A percentile compares a stretch with the other conserved stretches of the same genome.
These are phyloP conservation scores for Phialocephala sp. DNA, from an alignment of 2,329 filamentous ascomycete genomes.

Conservation along the genomic window DNA sequence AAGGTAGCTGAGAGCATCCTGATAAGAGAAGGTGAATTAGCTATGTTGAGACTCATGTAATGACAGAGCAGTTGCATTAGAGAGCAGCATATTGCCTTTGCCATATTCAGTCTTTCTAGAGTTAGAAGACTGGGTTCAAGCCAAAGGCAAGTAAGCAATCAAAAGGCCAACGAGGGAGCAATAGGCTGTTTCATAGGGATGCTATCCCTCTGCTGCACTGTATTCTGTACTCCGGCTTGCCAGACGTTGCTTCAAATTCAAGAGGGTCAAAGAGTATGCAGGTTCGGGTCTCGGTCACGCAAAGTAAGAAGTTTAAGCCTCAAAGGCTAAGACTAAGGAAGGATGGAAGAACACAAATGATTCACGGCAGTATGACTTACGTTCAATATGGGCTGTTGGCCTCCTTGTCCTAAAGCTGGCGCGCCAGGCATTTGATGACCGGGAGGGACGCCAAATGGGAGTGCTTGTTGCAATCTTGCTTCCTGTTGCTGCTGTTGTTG, in stretches of 20 bases:
- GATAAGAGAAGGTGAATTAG: slow-evolving; percentile 9
- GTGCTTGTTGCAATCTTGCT: slow-evolving; percentile 63
- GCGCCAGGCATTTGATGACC: slow-evolving; percentile 42
- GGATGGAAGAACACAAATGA: slow-evolving; percentile 2
- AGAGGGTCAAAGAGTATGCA: not conserved
- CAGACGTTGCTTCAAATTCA: not conserved
- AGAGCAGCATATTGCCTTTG: slow-evolving; percentile 25
- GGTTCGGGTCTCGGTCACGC: not conserved
- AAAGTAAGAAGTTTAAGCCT: not conserved
- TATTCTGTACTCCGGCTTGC: not conserved
- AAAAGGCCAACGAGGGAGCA: not conserved
- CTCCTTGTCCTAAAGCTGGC: slow-evolving; percentile 67
- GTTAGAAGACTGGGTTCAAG: not conserved
- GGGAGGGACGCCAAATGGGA: slow-evolving; percentile 54
- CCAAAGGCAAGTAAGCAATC: not conserved
- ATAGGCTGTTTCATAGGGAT: not conserved
- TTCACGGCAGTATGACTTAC: slow-evolving; percentile 49
- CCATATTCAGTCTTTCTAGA: slow-evolving; percentile 5
- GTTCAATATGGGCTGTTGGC: slow-evolving; percentile 84
- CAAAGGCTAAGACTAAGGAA: not conserved
- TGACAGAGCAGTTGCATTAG: not conserved
- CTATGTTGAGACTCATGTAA: not conserved
- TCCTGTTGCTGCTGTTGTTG: slow-evolving; percentile 48
- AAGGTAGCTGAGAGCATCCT: slow-evolving; percentile 90
- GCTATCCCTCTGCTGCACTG: not conserved